Base-by-base conservation (phyloP, 345 rosid genomes). In the Linum trigynum region DNA sequence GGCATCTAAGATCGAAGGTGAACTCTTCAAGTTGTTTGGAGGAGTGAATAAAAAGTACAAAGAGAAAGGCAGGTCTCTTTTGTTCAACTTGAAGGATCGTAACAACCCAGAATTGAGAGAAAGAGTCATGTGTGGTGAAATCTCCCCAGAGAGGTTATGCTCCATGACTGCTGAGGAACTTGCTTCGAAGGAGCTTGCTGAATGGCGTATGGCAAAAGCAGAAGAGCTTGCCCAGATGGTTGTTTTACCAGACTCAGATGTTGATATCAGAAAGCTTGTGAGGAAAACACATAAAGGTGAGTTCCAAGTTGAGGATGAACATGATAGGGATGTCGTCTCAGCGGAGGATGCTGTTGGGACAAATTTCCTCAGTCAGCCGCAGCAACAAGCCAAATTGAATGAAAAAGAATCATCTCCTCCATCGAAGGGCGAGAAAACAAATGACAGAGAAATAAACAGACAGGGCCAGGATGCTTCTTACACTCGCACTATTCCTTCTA, bases 261-360 rank as follows among this genome's bases (percentile, higher is more conserved):
- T 81, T 58, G 96, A 87, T 68, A 72, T 85, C 32, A 79, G 95
- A 67, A 85, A 91, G 50, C 66, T 92, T 71, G 97, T 92, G 57
- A 86, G 76, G 81, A 92, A 92, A 80, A 90, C 98, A 35, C 98
- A 92, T 53, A 92, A 92, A 80, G 98, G 98, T 39, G 98, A 92
- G 78, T 77, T 90, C 73, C 94, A 85, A 73, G 96, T 92, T 17
- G 97, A 92, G 72, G 78, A 86, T 50, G 97, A 86, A 42, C 81
- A 79, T 61, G 68, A 68, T 48, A 48, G 53, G 50, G 90, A 92
- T 63, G 67, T 63, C 65, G 63, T 87, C 41, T 74, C 88, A 17
- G 79, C 71, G 35, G 97, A 87, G 66, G 86, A 80, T 65, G 84
- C 92, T 57, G 78, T 74, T 65, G 88, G 81, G 40, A 62, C 71